phyloP scores from a whole-genome alignment of 2,329 filamentous ascomycete genomes.

The Exophiala viscosa region DNA sequence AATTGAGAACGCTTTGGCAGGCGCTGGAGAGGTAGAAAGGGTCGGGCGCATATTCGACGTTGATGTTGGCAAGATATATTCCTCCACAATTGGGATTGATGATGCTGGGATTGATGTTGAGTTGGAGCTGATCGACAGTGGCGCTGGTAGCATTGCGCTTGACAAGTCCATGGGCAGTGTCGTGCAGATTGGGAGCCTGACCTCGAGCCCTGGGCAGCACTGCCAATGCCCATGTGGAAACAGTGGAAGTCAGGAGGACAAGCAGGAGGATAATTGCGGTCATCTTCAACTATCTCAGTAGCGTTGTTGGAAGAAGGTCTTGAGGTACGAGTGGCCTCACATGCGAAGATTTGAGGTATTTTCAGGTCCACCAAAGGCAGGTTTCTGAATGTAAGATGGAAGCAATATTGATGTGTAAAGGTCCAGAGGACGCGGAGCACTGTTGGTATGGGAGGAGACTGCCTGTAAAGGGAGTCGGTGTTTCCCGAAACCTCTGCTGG shows the following conservation, averaged over 20 bases:
- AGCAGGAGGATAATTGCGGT: background rate
- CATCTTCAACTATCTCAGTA: background rate
- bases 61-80: conserved; percentile 17
- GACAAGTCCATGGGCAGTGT: background rate
- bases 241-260: background rate
- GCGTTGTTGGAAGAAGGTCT: background rate
- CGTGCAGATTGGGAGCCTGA: background rate
- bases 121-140: background rate
- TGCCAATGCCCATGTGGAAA: background rate
- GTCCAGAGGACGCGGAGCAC: too few relatives aligned
- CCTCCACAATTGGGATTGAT: conserved; percentile 26
- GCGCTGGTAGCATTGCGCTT: conserved; percentile 4
- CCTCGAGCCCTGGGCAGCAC: background rate
- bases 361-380: too few relatives aligned
- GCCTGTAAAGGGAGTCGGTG: too few relatives aligned
- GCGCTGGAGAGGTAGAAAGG: conserved; percentile 14
- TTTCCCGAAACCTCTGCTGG: too few relatives aligned
- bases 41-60: conserved; percentile 11
- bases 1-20: conserved; percentile 13
- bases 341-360: too few relatives aligned
- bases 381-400: too few relatives aligned
- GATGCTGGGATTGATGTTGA: conserved; percentile 31
- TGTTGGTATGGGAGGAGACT: too few relatives aligned
- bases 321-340: too few relatives aligned
- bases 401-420: too few relatives aligned